These are phyloP conservation scores for Neobulgaria alba DNA, from an alignment of 2,329 filamentous ascomycete species.

Conservation along the genomic window DNA sequence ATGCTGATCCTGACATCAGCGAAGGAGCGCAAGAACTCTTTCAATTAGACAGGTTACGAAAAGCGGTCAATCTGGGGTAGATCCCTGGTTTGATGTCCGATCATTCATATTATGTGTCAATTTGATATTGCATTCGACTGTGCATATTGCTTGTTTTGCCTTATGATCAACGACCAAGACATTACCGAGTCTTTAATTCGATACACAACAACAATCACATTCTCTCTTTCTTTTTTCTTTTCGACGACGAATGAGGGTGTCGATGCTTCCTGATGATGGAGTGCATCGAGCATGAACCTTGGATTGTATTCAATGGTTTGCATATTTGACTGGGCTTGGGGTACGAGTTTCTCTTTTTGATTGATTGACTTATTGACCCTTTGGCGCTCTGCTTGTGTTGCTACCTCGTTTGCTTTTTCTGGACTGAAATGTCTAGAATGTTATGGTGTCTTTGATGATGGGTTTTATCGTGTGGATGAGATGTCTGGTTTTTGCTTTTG, in stretches of 20 bases:
- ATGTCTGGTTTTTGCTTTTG: conserved; percentile 2
- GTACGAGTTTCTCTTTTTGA: conserved; percentile 14
- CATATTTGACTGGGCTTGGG: conserved; percentile 14
- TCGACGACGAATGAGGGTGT: conserved; percentile 7
- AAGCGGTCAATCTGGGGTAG: conserved; percentile 25
- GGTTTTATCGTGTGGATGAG: conserved; percentile 5
- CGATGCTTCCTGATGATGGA: conserved; percentile 1
- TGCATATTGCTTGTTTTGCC: conserved; percentile 28
- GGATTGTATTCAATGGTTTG: conserved; percentile 20
- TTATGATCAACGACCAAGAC: conserved; percentile 28
- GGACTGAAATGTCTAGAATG: background rate
- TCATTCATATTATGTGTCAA: conserved; percentile 26
- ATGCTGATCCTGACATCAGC: conserved; percentile 81
- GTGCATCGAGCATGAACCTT: conserved; percentile 10
- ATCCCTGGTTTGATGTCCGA: conserved; percentile 26
- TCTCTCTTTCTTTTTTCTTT: conserved; percentile 11
- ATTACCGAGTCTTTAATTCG: conserved; percentile 22
- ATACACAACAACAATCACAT: conserved; percentile 16
- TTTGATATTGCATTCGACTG: conserved; percentile 33
- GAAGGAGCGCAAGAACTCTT: conserved; percentile 77
- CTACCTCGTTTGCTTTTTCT: conserved; percentile 2
- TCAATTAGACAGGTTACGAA: conserved; percentile 39
- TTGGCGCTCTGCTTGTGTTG: conserved; percentile 9
- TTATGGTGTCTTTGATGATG: background rate
- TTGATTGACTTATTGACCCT: no score